Conservation (phyloP, 1,284 basidiomycete species). For the Cutaneotrichosporon arboriforme region DNA sequence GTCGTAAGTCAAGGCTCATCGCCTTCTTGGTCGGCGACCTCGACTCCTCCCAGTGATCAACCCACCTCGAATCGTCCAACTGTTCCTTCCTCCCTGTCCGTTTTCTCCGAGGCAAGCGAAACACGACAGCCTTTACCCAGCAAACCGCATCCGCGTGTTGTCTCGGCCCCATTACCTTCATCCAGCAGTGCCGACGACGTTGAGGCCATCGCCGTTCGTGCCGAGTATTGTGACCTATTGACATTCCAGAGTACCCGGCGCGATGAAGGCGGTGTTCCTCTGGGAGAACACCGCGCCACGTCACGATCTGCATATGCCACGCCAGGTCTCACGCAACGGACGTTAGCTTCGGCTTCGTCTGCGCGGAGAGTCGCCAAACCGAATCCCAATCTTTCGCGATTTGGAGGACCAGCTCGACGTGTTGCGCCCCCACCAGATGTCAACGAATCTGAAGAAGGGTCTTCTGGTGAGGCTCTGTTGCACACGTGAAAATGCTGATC, state of each 20-base stretch:
- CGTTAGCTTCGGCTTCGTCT: constrained; percentile 21
- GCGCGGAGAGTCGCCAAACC: constrained; percentile 26
- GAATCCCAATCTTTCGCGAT: constrained; percentile 31
- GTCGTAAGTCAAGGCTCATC: constrained; percentile 20
- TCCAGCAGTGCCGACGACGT: background rate
- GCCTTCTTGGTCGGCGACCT: constrained; percentile 23
- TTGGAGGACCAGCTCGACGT: constrained; percentile 41
- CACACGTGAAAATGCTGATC: too few species aligned
- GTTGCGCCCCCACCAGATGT: constrained; percentile 13
- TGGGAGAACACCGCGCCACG: too few species aligned
- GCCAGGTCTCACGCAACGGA: constrained; percentile 31
- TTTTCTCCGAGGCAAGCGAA: background rate
- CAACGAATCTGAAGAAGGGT: too few species aligned
- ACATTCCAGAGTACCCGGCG: too few species aligned
- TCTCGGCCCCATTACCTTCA: background rate
- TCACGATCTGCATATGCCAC: constrained; percentile 20
- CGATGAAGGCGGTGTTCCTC: too few species aligned
- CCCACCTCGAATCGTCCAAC: background rate
- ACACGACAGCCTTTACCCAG: too few species aligned
- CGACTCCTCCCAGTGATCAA: constrained; percentile 23
- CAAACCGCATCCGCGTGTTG: background rate
- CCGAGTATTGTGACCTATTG: too few species aligned
- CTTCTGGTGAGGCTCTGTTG: constrained; percentile 17
- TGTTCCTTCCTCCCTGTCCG: background rate
- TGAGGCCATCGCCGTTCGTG: too few species aligned